Evolutionary conservation across 345 rosid species (phyloP), one percentile per base, ranked within the genome.

Genomic region (Populus ilicifolia): DNA sequence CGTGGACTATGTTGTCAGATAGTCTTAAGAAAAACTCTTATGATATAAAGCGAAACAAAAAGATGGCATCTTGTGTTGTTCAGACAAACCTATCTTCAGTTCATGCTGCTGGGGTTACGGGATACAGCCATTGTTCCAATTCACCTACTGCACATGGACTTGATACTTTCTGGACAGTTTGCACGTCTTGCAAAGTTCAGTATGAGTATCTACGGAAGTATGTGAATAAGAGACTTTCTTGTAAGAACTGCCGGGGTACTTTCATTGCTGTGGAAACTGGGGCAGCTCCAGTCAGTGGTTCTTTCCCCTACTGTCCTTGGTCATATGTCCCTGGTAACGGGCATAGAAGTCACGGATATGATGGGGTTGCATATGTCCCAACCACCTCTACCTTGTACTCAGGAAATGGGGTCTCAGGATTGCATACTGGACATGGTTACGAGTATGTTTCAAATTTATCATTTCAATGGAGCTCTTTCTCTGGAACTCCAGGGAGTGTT

Each of bases 161-260:
- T 69, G 99, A 93, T 83, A 96, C 95, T 71, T 96, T 96, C 84
- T 93, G 98, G 98, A 96, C 99, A 64, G 97, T 96, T 44, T 96
- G 99, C 82, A 93, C 99, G 8, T 91, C 97, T 76, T 96, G 98
- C 87, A 96, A 92, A 84, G 97, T 96, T 83, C 99, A 96, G 87
- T 96, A 96, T 50, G 98, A 96, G 87, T 96, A 96, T 81, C 88
- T 96, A 18, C 86, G 98, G 71, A 96, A 96, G 93, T 96, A 96
- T 72, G 95, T 93, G 82, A 96, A 96, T 67, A 93, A 93, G 89
- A 87, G 90, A 81, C 97, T 96, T 82, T 96, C 99, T 9, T 96
- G 99, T 83, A 96, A 96, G 92, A 96, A 96, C 84, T 96, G 99
- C 44, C 96, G 99, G 5, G 99, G 97, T 71, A 90, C 95, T 25